Conservation (phyloP, 2,329 filamentous ascomycete species). For the Colletotrichum sp. region DNA sequence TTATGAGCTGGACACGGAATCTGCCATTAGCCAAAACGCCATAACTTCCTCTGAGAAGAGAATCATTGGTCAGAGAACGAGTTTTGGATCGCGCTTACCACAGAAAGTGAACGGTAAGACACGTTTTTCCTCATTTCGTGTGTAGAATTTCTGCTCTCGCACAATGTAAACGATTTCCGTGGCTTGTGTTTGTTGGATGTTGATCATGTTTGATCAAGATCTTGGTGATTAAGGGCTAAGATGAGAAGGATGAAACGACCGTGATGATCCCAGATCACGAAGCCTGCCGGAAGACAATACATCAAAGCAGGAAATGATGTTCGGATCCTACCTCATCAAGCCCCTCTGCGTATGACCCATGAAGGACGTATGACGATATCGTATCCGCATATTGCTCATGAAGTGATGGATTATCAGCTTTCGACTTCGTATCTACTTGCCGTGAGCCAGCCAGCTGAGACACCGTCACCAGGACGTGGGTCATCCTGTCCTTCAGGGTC, state of each 20-base stretch:
- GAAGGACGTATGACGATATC: neutral
- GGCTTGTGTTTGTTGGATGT: neutral
- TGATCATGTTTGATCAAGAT: conserved; percentile 8
- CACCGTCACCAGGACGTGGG: conserved; percentile 11
- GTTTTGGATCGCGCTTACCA: neutral
- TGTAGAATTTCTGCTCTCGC: neutral
- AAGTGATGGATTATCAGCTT: neutral
- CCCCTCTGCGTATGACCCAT: neutral
- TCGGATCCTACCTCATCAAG: neutral
- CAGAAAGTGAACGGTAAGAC: neutral
- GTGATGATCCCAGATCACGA: neutral
- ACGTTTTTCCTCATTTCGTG: neutral
- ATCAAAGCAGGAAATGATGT: neutral
- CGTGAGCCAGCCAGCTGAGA: neutral
- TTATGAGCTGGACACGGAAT: neutral
- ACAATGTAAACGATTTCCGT: neutral
- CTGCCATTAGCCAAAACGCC: neutral
- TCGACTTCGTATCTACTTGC: neutral
- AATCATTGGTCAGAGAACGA: conserved; percentile 4
- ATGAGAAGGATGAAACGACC: neutral
- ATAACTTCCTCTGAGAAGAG: neutral
- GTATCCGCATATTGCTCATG: neutral
- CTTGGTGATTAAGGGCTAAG: neutral
- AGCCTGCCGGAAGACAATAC: neutral
- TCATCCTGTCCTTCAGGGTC: neutral